These are phyloP conservation scores for Pyrenopolyporus hunteri DNA, from an alignment of 495 filamentous ascomycete species.

Conservation along the genomic window DNA sequence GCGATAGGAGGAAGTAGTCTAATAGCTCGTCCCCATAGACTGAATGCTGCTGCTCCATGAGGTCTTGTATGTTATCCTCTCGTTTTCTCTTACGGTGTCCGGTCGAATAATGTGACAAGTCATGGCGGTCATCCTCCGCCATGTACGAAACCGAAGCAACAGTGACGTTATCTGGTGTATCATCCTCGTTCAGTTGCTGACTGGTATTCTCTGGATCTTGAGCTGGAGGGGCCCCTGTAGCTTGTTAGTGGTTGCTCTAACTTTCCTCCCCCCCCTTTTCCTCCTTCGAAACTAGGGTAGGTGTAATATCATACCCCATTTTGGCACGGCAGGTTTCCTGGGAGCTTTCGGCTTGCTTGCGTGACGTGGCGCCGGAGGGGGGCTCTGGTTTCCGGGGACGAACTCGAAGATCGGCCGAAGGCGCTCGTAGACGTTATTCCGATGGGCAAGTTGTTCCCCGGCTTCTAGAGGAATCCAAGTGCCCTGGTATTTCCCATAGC, in stretches of 20 bases:
- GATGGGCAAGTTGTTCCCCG: conserved; percentile 78
- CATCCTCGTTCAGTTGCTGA: conserved; percentile 74
- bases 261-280: too few relatives aligned
- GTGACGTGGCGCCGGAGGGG: conserved; percentile 93
- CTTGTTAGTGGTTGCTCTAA: conserved; percentile 41
- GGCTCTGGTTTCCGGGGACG: conserved; percentile 80
- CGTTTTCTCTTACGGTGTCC: conserved; percentile 81
- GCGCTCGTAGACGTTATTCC: conserved; percentile 83
- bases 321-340: conserved; percentile 63
- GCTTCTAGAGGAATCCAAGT: conserved; percentile 94
- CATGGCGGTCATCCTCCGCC: conserved; percentile 77
- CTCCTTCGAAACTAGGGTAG: conserved; percentile 7
- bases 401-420: conserved; percentile 89
- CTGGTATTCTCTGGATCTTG: conserved; percentile 55
- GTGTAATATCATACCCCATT: conserved; percentile 52
- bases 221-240: conserved; percentile 24
- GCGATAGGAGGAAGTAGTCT: conserved; percentile 90
- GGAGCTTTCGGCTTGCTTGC: conserved; percentile 75
- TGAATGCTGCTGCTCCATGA: conserved; percentile 80
- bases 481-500: conserved; percentile 98
- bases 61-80: conserved; percentile 67
- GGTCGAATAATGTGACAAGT: conserved; percentile 67
- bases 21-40: conserved; percentile 89
- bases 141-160: conserved; percentile 81
- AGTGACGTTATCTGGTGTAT: conserved; percentile 79